Evolutionary conservation across 73 alveolate species (phyloP).

Genomic region (Paramecium tetraurelia): DNA sequence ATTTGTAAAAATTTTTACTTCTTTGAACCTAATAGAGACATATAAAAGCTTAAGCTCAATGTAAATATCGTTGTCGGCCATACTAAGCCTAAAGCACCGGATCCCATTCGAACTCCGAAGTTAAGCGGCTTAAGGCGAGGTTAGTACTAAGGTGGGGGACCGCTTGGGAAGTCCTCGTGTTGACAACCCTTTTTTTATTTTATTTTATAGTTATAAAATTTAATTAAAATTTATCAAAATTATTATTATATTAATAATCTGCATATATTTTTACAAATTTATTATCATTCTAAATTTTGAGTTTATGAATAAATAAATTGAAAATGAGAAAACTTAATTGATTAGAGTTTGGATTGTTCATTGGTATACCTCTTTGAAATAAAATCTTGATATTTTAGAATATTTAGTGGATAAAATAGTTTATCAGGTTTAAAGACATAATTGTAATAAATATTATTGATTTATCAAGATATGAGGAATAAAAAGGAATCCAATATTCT

Average conservation of each 20-base stretch:
- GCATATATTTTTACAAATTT: not conserved
- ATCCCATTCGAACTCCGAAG: slow-evolving; percentile 99
- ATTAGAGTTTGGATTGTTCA: not conserved
- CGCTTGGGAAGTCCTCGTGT: slow-evolving; percentile 99
- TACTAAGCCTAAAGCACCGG: slow-evolving; percentile 99
- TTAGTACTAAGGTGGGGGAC: slow-evolving; percentile 99
- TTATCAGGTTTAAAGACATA: not conserved
- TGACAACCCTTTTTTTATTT: slow-evolving; percentile 76
- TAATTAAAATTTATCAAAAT: not conserved
- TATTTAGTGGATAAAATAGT: not conserved
- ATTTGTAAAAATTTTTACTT: no score
- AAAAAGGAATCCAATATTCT: no score
- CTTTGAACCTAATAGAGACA: not conserved
- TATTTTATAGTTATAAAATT: not conserved
- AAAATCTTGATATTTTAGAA: not conserved
- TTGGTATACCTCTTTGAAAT: not conserved
- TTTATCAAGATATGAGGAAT: not conserved
- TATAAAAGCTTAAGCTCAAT: not conserved
- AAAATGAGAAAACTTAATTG: not conserved
- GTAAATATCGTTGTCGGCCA: slow-evolving; percentile 93
- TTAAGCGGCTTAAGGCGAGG: slow-evolving; percentile 99
- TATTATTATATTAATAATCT: not conserved
- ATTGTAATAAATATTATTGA: not conserved
- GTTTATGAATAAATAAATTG: not conserved
- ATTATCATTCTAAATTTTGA: not conserved